Conservation (phyloP, 1,284 basidiomycete genomes). For the Lentinus polychrous region DNA sequence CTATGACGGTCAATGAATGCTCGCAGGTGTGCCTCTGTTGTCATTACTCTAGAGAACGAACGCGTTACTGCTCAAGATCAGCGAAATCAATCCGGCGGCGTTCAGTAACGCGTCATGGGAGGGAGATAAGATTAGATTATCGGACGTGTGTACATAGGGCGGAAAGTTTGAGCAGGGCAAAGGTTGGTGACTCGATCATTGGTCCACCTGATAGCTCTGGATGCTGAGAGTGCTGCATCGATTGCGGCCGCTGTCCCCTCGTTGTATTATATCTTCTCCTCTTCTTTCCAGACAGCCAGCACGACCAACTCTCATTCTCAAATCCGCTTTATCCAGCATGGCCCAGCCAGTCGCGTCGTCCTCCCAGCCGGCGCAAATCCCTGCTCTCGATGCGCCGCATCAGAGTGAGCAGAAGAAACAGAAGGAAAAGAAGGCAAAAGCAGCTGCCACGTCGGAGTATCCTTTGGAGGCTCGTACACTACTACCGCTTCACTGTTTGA, state of each 20-base stretch:
- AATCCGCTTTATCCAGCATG: conserved; percentile 15
- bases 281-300: no score
- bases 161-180: no score
- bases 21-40: conserved; percentile 36
- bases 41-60: conserved; percentile 16
- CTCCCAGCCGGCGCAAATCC: conserved; percentile 28
- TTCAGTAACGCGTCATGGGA: no score
- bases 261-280: no score
- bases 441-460: conserved; percentile 35
- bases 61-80: no score
- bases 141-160: no score
- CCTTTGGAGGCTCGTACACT: conserved; percentile 52
- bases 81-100: no score
- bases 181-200: no score
- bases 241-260: no score
- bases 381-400: conserved; percentile 27
- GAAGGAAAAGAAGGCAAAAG: conserved; percentile 49
- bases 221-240: no score
- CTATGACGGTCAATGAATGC: conserved; percentile 72
- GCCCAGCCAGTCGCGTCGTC: conserved; percentile 30
- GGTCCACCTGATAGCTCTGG: no score
- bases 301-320: neutral
- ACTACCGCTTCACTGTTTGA: neutral
- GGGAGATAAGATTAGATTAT: no score
- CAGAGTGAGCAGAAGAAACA: conserved; percentile 30